phyloP scores from a whole-genome alignment of 1,284 basidiomycete genomes.

The Ustilago shanxiensis region DNA sequence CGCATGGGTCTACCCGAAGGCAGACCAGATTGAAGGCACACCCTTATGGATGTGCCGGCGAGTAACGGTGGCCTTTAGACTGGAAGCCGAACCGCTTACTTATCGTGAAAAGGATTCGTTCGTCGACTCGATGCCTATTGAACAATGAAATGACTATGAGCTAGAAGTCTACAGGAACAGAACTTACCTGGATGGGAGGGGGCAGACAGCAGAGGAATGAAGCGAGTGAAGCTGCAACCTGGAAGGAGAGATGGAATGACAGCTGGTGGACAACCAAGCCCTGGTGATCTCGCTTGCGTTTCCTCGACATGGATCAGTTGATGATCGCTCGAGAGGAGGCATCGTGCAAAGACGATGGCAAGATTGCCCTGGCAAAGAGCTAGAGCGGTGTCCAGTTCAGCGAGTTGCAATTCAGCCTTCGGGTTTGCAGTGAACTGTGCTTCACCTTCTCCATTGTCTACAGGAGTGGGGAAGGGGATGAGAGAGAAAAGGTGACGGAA shows the following conservation, averaged over 20 bases:
- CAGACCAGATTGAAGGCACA: constrained; percentile 26
- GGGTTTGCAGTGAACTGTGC: neutral
- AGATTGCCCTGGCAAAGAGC: constrained; percentile 46
- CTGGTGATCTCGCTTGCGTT: constrained; percentile 42
- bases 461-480: neutral
- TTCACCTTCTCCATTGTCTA: neutral
- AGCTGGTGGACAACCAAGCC: neutral
- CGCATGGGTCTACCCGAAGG: constrained; percentile 50
- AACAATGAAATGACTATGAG: neutral
- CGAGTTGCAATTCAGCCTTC: neutral
- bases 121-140: neutral
- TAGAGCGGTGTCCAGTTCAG: constrained; percentile 14
- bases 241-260: neutral
- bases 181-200: constrained; percentile 28
- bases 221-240: neutral
- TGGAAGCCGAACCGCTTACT: constrained; percentile 38
- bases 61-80: constrained; percentile 68
- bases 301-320: constrained; percentile 16
- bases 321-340: constrained; percentile 35
- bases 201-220: neutral
- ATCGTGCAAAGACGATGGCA: constrained; percentile 46
- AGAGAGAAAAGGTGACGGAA: neutral
- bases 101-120: neutral
- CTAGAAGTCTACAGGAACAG: neutral
- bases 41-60: constrained; percentile 35